These are phyloP conservation scores for Eucalyptus regnans DNA, from an alignment of 345 rosid genomes.

Conservation along the genomic window DNA sequence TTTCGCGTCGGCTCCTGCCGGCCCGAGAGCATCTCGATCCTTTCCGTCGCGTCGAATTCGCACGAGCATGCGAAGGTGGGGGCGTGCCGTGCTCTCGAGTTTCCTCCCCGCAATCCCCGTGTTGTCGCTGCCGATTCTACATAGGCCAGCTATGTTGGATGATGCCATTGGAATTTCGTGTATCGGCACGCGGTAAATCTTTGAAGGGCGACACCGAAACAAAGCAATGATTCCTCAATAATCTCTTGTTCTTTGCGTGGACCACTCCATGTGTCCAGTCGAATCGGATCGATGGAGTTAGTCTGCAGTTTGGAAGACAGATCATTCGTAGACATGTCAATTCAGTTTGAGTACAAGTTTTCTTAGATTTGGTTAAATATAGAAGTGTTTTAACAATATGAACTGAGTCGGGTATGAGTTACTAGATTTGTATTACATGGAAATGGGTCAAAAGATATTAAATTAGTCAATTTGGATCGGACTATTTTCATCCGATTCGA, in stretches of 20 bases:
- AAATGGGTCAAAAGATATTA: too few relatives aligned
- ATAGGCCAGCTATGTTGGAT: not conserved
- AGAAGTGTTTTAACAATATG: too few relatives aligned
- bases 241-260: not conserved
- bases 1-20: too few relatives aligned
- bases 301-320: not conserved
- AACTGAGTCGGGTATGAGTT: accelerated
- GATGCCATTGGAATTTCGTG: not conserved
- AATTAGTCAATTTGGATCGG: too few relatives aligned
- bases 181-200: not conserved
- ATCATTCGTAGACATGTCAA: not conserved
- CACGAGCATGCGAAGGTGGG: not conserved
- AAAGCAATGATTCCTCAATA: not conserved
- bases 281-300: not conserved
- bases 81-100: not conserved
- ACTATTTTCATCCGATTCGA: accelerated
- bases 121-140: not conserved
- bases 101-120: not conserved
- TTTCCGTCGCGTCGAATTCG: too few relatives aligned
- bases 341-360: not conserved
- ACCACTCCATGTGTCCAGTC: not conserved
- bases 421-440: accelerated
- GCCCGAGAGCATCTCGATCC: not conserved
- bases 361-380: too few relatives aligned
- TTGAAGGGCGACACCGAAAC: not conserved